Base-by-base conservation (phyloP, 345 rosid genomes). In the Dimocarpus longan region DNA sequence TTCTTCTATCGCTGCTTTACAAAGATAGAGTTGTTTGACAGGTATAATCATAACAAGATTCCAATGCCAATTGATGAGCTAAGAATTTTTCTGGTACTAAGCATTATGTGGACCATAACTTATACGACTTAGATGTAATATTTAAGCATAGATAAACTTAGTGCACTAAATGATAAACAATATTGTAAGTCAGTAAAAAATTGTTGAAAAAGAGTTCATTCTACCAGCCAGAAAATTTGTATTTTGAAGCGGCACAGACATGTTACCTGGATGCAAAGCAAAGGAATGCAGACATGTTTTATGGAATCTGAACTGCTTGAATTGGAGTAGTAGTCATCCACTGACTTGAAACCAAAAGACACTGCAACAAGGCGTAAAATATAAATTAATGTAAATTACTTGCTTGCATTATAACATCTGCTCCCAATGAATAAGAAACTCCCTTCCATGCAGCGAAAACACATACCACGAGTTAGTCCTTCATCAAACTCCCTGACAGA, bases 321-420 rank as follows among this genome's bases (percentile, higher is more conserved):
- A 78, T 88, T 86, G 72, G 89, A 87, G 77, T 95, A 95, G 82
- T 95, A 93, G 9, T 95, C 98, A 85, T 92, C 97, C 59, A 89
- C 98, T 0, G 98, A 89, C 78, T 91, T 92, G 90, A 95, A 95
- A 77, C 98, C 97, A 85, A 93, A 95, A 28, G 97, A 93, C 28
- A 95, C 98, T 92, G 93, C 87, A 72, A 54, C 87, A 72, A 54
- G 81, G 65, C 59, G 50, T 62, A 26, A 26, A 26, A 71, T 21
- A 68, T 77, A 43, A 28, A 44, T 16, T 60, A 44, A 1, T 24
- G 12, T 69, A 67, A 84, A 75, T 26, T 76, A 40, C 73, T 69
- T 52, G 46, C 65, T 40, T 19, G 39, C 9, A 44, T 22, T 26
- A 72, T 42, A n/a, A 46, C 66, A 50, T 66, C 15, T 46, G 22